Evolutionary conservation across 2,329 filamentous ascomycete species (phyloP).

Genomic region (Hansfordia pulvinata): DNA sequence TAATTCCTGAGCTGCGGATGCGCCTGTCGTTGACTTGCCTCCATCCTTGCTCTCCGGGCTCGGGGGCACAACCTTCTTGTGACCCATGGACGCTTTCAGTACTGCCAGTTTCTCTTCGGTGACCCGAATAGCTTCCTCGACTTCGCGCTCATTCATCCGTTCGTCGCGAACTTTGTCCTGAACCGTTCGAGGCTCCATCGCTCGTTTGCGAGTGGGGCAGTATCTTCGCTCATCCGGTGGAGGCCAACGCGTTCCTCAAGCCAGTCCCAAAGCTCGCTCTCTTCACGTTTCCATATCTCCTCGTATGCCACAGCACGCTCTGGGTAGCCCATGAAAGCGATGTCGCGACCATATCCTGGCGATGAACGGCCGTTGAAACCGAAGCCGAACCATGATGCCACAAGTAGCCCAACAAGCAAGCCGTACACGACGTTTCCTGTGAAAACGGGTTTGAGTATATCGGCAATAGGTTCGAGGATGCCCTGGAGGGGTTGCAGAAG

Average conservation of each 20-base stretch:
- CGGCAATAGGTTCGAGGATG: slow-evolving; percentile 54
- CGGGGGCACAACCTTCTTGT: too few relatives aligned
- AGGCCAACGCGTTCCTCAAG: slow-evolving; percentile 74
- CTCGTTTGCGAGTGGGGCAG: slow-evolving; percentile 25
- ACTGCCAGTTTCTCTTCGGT: slow-evolving; percentile 75
- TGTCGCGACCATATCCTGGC: slow-evolving; percentile 22
- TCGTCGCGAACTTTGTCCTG: slow-evolving; percentile 45
- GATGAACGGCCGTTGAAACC: slow-evolving; percentile 30
- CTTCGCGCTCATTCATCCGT: slow-evolving; percentile 57
- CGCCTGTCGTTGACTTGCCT: too few relatives aligned
- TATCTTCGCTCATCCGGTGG: slow-evolving; percentile 36
- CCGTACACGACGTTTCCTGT: slow-evolving; percentile 67
- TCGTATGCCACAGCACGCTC: slow-evolving; percentile 76
- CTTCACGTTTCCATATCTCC: slow-evolving; percentile 80
- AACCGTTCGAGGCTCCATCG: slow-evolving; percentile 38
- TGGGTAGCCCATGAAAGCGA: slow-evolving; percentile 31
- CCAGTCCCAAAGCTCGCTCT: slow-evolving; percentile 87
- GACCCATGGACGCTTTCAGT: slow-evolving; percentile 59
- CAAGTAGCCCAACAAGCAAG: slow-evolving; percentile 57
- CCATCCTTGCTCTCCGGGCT: too few relatives aligned
- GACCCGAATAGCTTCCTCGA: slow-evolving; percentile 68
- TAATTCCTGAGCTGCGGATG: too few relatives aligned
- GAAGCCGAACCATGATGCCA: slow-evolving; percentile 62
- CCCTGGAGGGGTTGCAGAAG: slow-evolving; percentile 64
- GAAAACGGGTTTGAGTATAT: slow-evolving; percentile 57